Evolutionary conservation across 2,329 filamentous ascomycete genomes (phyloP).

Genomic region (Colletotrichum sp.): DNA sequence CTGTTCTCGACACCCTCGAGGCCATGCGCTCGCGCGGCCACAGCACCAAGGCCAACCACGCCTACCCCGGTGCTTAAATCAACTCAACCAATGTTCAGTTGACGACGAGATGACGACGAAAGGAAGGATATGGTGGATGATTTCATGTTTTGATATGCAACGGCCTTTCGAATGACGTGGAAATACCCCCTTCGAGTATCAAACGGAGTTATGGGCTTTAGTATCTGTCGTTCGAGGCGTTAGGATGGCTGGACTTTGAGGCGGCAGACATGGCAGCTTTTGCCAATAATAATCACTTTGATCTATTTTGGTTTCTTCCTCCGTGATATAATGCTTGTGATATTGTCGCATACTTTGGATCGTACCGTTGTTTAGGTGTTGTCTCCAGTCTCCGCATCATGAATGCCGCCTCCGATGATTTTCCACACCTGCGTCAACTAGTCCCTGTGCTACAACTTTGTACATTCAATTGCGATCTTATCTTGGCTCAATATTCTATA

Average conservation of each 20-base stretch:
- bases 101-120: not conserved
- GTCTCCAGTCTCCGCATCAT: too few species aligned
- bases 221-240: not conserved
- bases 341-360: too few species aligned
- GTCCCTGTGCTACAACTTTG: too few species aligned
- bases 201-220: not conserved
- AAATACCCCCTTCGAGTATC: slow-evolving; percentile 15
- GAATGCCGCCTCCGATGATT: too few species aligned
- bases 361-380: too few species aligned
- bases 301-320: not conserved
- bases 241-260: not conserved
- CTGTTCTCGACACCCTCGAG: slow-evolving; percentile 51
- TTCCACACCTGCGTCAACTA: too few species aligned
- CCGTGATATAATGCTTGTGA: too few species aligned
- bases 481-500: not conserved
- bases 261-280: not conserved
- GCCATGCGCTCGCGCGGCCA: slow-evolving; percentile 46
- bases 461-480: not conserved
- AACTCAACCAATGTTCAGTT: not conserved
- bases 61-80: slow-evolving; percentile 19
- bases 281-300: not conserved
- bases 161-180: not conserved
- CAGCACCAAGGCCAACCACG: slow-evolving; percentile 22
- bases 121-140: not conserved
- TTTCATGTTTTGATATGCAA: not conserved